These are phyloP conservation scores for Hymenoscyphus fraxineus DNA, from an alignment of 2,329 filamentous ascomycete genomes.

Conservation along the genomic window DNA sequence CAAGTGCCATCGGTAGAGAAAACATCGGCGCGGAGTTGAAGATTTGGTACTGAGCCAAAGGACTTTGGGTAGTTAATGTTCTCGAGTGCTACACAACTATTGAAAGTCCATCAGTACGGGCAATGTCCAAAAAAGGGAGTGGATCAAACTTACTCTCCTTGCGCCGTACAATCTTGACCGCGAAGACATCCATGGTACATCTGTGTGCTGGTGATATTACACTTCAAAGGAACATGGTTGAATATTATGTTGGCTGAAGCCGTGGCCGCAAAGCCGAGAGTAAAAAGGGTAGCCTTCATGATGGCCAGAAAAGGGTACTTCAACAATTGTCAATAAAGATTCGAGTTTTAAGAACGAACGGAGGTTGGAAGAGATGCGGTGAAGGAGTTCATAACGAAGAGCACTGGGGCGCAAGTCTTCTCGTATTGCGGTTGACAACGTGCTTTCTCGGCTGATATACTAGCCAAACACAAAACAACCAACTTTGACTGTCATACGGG, in stretches of 20 bases:
- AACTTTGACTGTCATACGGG: background rate
- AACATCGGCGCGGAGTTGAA: conserved; percentile 38
- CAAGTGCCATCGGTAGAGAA: conserved; percentile 50
- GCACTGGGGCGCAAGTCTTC: background rate
- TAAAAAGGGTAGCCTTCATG: conserved; percentile 30
- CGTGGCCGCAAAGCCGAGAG: conserved; percentile 35
- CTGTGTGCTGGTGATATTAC: conserved; percentile 33
- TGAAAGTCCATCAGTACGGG: conserved; percentile 10
- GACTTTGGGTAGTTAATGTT: conserved; percentile 16
- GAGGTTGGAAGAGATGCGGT: background rate
- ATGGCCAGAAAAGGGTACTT: conserved; percentile 16
- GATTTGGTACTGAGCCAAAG: conserved; percentile 12
- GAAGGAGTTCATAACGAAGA: background rate
- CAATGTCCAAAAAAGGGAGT: background rate
- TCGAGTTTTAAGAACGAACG: background rate
- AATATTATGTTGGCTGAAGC: conserved; percentile 47
- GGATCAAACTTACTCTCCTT: conserved; percentile 25
- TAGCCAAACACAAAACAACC: background rate
- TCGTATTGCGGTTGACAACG: background rate
- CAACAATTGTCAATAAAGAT: conserved; percentile 9
- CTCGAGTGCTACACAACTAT: conserved; percentile 27
- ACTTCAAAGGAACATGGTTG: conserved; percentile 42
- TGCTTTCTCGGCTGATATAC: background rate
- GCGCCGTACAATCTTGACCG: conserved; percentile 29
- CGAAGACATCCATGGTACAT: conserved; percentile 34